Conservation (phyloP, 768 basidiomycete species). For the Pholiota conissans region DNA sequence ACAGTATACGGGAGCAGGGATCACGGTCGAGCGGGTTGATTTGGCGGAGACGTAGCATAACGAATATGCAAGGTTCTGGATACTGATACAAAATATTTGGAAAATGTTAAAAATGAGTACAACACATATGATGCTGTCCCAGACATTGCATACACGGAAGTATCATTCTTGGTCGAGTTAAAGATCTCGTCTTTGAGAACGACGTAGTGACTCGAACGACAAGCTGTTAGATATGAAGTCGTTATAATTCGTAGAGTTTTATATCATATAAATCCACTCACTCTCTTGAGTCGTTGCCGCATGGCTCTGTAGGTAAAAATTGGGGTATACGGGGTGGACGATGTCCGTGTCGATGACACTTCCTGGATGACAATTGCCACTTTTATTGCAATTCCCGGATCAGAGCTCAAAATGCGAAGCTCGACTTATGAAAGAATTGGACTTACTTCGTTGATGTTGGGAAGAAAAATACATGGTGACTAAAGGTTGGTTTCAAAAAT, state of each 20-base stretch:
- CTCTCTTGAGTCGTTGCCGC: conserved; percentile 55
- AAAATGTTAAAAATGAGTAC: background rate
- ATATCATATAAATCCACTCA: conserved; percentile 25
- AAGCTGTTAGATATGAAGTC: conserved; percentile 17
- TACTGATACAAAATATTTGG: conserved; percentile 5
- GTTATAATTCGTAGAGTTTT: background rate
- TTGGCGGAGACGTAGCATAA: conserved; percentile 29
- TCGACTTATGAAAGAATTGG: too few relatives aligned
- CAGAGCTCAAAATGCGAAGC: too few relatives aligned
- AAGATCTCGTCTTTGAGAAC: conserved; percentile 21
- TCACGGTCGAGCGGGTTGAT: conserved; percentile 29
- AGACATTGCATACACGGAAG: too few relatives aligned
- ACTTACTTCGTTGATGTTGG: conserved; percentile 5
- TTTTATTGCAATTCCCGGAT: conserved; percentile 12
- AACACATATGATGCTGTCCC: too few relatives aligned
- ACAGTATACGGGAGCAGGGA: conserved; percentile 32
- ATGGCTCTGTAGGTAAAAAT: conserved; percentile 62
- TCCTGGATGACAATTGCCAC: conserved; percentile 53
- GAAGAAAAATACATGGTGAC: conserved; percentile 30
- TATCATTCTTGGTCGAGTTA: background rate
- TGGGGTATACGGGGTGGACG: conserved; percentile 43
- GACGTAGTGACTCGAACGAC: too few relatives aligned
- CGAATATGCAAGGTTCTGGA: conserved; percentile 24
- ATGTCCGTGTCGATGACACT: conserved; percentile 43
- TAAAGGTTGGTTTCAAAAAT: conserved; percentile 3